A percentile compares a stretch with the other conserved stretches of the same genome.
Conservation (phyloP, 1,284 basidiomycete species). For the Trichosporon sp. region DNA sequence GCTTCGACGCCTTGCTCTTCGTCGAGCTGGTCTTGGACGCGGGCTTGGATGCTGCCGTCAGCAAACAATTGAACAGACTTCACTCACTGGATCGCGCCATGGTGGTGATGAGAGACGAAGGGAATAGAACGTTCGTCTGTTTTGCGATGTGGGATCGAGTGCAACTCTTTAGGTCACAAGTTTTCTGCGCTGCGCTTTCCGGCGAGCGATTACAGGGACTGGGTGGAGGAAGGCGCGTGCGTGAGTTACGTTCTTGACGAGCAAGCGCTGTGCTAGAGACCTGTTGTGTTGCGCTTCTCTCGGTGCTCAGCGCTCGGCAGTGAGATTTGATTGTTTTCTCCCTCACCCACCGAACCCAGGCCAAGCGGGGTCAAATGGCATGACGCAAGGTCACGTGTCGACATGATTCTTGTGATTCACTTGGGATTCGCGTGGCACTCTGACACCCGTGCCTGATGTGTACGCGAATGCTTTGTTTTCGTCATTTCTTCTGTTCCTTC, state of each 20-base stretch:
- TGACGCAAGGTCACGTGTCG: constrained; percentile 17
- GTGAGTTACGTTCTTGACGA: neutral
- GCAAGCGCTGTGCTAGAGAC: neutral
- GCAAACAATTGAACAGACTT: neutral
- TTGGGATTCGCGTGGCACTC: neutral
- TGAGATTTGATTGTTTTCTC: constrained; percentile 19
- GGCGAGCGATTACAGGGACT: neutral
- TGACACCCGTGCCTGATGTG: neutral
- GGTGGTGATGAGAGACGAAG: constrained; percentile 3
- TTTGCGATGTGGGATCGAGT: neutral
- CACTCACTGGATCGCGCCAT: constrained; percentile 41
- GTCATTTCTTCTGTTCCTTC: neutral
- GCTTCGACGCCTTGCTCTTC: no score
- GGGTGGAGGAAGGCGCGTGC: neutral
- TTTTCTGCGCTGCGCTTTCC: neutral
- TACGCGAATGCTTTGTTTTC: neutral
- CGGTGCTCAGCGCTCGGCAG: neutral
- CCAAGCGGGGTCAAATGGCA: constrained; percentile 3
- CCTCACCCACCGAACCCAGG: neutral
- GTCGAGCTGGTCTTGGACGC: constrained; percentile 23
- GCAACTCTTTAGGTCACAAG: neutral
- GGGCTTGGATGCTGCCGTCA: constrained; percentile 27
- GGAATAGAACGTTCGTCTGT: neutral
- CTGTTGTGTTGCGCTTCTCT: neutral
- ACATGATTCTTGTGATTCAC: constrained; percentile 1